Percentiles rank a stretch among this genome's conserved stretches.
These are phyloP conservation scores for Caloboletus inedulis DNA, from an alignment of 1,284 basidiomycete species.

Conservation along the genomic window DNA sequence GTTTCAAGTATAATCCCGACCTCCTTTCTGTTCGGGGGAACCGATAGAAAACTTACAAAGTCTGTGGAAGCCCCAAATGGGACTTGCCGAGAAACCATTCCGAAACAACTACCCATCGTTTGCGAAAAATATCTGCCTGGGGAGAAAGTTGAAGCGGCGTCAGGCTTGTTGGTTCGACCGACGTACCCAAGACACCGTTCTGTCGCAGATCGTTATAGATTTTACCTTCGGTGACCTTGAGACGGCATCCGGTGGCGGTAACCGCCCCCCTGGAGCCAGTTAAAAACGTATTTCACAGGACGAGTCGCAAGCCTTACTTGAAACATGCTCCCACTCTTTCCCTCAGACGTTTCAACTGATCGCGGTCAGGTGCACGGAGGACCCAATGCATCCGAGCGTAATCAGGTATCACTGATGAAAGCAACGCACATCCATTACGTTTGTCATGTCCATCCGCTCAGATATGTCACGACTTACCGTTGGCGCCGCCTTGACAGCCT, in stretches of 20 bases:
- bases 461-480: conserved; percentile 43
- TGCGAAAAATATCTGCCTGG: conserved; percentile 47
- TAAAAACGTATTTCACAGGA: not conserved
- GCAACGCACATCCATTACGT: not conserved
- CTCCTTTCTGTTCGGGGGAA: not conserved
- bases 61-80: conserved; percentile 57
- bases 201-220: conserved; percentile 60
- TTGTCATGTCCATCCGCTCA: not conserved
- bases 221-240: conserved; percentile 43
- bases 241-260: conserved; percentile 64
- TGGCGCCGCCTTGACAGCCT: conserved; percentile 60
- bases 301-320: conserved; percentile 37
- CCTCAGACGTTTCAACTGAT: conserved; percentile 49
- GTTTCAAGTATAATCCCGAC: not conserved
- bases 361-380: conserved; percentile 60
- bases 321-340: conserved; percentile 57
- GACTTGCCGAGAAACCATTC: conserved; percentile 33
- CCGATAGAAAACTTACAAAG: conserved; percentile 46
- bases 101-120: conserved; percentile 41
- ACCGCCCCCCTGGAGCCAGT: conserved; percentile 56
- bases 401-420: conserved; percentile 69
- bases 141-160: not conserved
- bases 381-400: conserved; percentile 67
- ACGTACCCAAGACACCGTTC: conserved; percentile 56
- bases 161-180: not conserved